Evolutionary conservation across 257 asterid species (phyloP), one percentile per base, ranked within the genome.

Genomic region (Rehmannia glutinosa): DNA sequence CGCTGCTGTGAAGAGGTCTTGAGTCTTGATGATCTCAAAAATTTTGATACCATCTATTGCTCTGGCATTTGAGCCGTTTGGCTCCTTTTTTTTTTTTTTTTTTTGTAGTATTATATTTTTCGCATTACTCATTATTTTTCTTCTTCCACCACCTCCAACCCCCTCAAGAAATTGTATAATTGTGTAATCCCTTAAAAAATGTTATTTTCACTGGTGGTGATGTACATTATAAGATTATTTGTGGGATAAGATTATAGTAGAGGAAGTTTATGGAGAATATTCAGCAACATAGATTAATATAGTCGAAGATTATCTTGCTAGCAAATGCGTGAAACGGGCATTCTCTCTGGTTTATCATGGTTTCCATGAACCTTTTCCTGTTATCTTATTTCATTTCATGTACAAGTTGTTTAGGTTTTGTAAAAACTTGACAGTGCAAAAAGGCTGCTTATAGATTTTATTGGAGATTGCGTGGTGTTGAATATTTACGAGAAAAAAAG

Each of bases 1-100:
- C 73, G 97, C 95, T 64, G 73, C 90, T 15, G 99, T 94, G 71
- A 94, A 87, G 93, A 88, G 99, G 83, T 85, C 95, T 75, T 94
- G 85, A 54, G 83, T 85, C 95, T 75, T 94, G 85, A 54, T 63
- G 57, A 56, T 68, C 83, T 79, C 72, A 60, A 71, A 75, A 78
- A 66, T 80, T 85, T 84, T 82, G 85, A 58, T 59, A 51, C 53
- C 30, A 1, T 68, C 60, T 32, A 50, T 76, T 64, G 66, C 66
- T 57, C 28, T 49, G 36, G 47, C 70, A 38, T 65, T 68, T 47
- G 36, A 36, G 27, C 27, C 13, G n/a, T 58, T 68, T 38, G 5
- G 49, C 65, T 62, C 33, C 6, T 9, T 38, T 38, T 6, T 38
- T 6, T 38, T 3, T 38, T 38, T 38, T 63, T 49, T 52, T 70